Conservation (phyloP, 495 filamentous ascomycete genomes). For the Penicillium nucicola region DNA sequence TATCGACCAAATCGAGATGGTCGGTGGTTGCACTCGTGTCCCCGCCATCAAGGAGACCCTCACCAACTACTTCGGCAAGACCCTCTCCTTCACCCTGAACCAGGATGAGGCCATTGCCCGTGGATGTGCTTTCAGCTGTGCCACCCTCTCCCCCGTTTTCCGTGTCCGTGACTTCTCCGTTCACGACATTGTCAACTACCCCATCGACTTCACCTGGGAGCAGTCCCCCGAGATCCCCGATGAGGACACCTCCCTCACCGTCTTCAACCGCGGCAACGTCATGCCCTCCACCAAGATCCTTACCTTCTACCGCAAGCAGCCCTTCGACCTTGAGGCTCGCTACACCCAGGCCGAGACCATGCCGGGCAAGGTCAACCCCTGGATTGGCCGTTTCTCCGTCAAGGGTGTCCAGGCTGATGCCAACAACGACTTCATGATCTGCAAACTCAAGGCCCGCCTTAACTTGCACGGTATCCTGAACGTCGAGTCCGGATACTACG, state of each 20-base stretch:
- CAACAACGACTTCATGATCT: conserved; percentile 96
- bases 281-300: conserved; percentile 99
- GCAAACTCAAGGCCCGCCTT: conserved; percentile 97
- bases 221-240: conserved; percentile 98
- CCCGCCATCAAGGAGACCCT: conserved; percentile 89
- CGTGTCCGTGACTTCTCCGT: conserved; percentile 97
- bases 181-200: conserved; percentile 96
- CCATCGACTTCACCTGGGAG: conserved; percentile 99
- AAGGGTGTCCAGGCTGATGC: conserved; percentile 83
- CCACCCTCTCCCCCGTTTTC: conserved; percentile 97
- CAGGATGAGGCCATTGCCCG: conserved; percentile 96
- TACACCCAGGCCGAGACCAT: conserved; percentile 84
- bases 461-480: conserved; percentile 97
- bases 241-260: conserved; percentile 94
- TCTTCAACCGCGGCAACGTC: conserved; percentile 96
- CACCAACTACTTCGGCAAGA: conserved; percentile 85
- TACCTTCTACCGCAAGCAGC: conserved; percentile 97
- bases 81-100: conserved; percentile 94
- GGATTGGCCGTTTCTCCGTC: conserved; percentile 94
- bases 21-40: conserved; percentile 93
- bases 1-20: conserved; percentile 90
- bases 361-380: conserved; percentile 89
- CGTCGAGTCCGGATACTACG: conserved; percentile 94
- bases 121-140: conserved; percentile 96
- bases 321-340: conserved; percentile 93